Base-by-base conservation (phyloP, 2,329 filamentous ascomycete genomes). In the Paecilomyces dactylethromorphus region DNA sequence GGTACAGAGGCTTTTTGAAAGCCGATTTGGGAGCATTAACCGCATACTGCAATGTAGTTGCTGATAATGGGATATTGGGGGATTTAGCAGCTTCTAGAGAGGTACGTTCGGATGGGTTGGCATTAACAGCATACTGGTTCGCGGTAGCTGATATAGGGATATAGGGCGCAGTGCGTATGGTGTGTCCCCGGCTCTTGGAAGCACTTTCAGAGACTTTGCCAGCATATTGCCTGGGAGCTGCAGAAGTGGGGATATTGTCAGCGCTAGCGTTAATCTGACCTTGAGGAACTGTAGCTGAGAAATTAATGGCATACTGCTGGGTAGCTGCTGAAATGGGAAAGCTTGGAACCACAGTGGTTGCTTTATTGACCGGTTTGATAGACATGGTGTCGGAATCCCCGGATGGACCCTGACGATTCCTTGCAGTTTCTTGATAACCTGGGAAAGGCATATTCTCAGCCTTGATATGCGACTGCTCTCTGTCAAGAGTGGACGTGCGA, bases 41-140 rank as follows among this genome's bases (percentile, higher is more conserved):
- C 39, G 52, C 58, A 60, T 65, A 64, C 32, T 65, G 64, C 59
- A 53, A 57, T 18, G 62, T 62, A 33, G 62, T 61, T 39, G 62
- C 60, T 13, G 58, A 56, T 4, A 51, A 56, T 2, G 62, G 62
- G 54, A 64, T 55, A 51, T 33, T 35, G 24, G 54, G 54, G 13
- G 32, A 11, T 26, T 26, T 55, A 24, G 39, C 11, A 33, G 54
- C 21, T 24, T 35, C 54, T 8, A 45, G 12, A 21, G 54, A 8
- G n/a, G 32, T 26, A 15, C 29, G 10, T 59, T 58, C 13, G 57
- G 59, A 12, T 54, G 4, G 26, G 6, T 15, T 24, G 11, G n/a
- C 3, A 12, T 26, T 52, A 12, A 11, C 12, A 52, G 55, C 32
- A 50, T 59, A 57, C 35, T 59, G 51, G 10, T 29, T 33, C 1